Evolutionary conservation across 2,329 filamentous ascomycete genomes (phyloP), one percentile per base, ranked within the genome.

Genomic region (Apiospora hydei): DNA sequence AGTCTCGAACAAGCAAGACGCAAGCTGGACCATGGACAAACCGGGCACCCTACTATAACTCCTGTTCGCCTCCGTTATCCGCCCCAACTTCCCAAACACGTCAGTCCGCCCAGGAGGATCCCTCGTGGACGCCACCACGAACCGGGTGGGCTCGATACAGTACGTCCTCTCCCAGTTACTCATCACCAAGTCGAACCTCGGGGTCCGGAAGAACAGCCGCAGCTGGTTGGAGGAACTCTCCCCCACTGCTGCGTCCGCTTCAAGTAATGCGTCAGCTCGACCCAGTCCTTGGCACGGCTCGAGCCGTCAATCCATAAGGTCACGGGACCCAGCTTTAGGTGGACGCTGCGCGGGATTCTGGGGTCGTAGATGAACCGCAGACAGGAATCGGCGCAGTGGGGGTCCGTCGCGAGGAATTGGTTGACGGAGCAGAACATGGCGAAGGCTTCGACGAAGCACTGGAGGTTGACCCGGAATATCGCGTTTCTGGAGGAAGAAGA

Each of bases 261-360:
- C 49, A 26, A 14, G 24, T n/a, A 6, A 16, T 30, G 24, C 11
- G 30, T 14, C 49, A 26, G 46, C 46, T 6, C 5, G 4, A 3
- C n/a, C 49, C 24, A 53, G 11, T 43, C 41, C 8, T 13, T 43
- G 4, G 10, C 10, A 13, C 8, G 2, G 41, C 6, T 11, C 1
- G 24, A 11, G 5, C 14, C 14, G n/a, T 53, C 24, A 16, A 26
- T 14, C n/a, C 24, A 26, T 24, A 14, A 26, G 53, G 34, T 57
- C 26, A 34, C 26, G 7, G 53, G 53, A 16, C 53, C 53, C 14
- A 57, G 26, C 7, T 8, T 18, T 1, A 34, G 16, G 2, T 10
- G 3, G 14, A 1, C 5, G 7, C 2, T 16, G 7, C 7, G 16
- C 6, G 1, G 16, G 47, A n/a, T 4, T 1, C 3, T 13, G 41